phyloP scores from a whole-genome alignment of 176 grass and related monocot species.

The Dendrocalamus sinicus region DNA sequence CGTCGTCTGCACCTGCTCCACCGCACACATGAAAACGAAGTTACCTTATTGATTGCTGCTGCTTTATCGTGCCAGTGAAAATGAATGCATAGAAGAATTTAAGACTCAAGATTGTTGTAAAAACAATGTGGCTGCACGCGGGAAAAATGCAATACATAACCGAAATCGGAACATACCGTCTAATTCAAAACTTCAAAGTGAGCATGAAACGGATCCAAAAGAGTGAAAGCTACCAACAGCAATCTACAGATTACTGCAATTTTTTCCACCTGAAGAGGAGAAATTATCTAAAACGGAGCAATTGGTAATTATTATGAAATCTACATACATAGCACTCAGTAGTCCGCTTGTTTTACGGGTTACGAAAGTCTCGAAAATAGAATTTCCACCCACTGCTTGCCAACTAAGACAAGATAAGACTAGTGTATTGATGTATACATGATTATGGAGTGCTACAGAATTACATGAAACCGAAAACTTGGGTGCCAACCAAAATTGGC shows the following conservation, averaged over 20 bases:
- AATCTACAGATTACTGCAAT: background rate
- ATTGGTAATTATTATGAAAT: background rate
- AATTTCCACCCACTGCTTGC: background rate
- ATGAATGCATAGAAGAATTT: background rate
- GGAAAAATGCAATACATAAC: background rate
- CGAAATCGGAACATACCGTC: background rate
- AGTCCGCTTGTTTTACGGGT: background rate
- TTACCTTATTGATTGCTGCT: no score
- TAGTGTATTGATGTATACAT: slow-evolving; percentile 36
- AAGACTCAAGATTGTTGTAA: background rate
- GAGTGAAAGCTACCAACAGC: background rate
- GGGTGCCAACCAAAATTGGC: slow-evolving; percentile 55
- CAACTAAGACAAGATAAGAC: background rate
- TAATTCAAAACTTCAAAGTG: background rate
- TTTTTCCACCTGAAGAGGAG: background rate
- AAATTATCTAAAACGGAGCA: background rate
- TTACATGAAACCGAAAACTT: slow-evolving; percentile 38
- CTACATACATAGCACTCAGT: background rate
- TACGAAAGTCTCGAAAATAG: background rate
- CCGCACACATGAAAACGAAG: slow-evolving; percentile 8
- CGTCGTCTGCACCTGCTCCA: background rate
- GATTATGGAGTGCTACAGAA: slow-evolving; percentile 29
- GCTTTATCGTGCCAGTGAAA: background rate
- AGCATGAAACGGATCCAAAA: no score
- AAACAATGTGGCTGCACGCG: background rate